Evolutionary conservation across 2,329 filamentous ascomycete genomes (phyloP).

Genomic region (Ophiostoma sp.): DNA sequence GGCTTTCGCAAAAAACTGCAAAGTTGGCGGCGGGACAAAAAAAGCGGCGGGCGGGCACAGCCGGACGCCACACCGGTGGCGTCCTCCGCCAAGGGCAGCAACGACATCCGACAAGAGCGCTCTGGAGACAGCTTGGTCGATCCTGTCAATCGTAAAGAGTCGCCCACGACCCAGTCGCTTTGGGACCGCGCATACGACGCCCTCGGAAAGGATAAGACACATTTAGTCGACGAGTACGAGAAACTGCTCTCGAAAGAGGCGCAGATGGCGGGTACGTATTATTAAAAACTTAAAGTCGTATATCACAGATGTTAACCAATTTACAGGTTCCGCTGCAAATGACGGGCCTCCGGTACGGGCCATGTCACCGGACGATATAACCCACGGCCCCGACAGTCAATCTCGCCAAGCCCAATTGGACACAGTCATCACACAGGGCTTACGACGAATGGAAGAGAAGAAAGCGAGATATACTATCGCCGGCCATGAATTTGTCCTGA

Average conservation of each 20-base stretch:
- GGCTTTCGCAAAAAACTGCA: background rate
- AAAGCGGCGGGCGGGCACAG: slow-evolving; percentile 1
- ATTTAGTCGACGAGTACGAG: slow-evolving; percentile 34
- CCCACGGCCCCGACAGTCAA: background rate
- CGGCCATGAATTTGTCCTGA: too few species aligned
- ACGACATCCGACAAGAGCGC: slow-evolving; percentile 5
- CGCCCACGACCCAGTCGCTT: slow-evolving; percentile 29
- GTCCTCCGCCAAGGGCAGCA: slow-evolving; percentile 8
- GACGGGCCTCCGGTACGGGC: background rate
- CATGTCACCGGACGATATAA: background rate
- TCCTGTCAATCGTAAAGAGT: background rate
- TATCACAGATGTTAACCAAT: slow-evolving; percentile 3
- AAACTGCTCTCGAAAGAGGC: slow-evolving; percentile 27
- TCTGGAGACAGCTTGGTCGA: background rate
- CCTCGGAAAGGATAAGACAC: slow-evolving; percentile 30
- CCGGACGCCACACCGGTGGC: background rate
- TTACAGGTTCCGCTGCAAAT: slow-evolving; percentile 18
- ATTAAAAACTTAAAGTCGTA: background rate
- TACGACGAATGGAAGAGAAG: slow-evolving; percentile 29
- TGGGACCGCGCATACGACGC: slow-evolving; percentile 36
- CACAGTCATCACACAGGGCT: slow-evolving; percentile 29
- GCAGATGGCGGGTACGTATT: background rate
- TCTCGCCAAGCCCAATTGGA: slow-evolving; percentile 20
- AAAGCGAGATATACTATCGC: slow-evolving; percentile 30
- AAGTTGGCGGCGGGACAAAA: background rate